Percentiles rank a stretch among this genome's conserved stretches.
Conservation (phyloP, 495 filamentous ascomycete genomes). For the Aspergillus affinis region DNA sequence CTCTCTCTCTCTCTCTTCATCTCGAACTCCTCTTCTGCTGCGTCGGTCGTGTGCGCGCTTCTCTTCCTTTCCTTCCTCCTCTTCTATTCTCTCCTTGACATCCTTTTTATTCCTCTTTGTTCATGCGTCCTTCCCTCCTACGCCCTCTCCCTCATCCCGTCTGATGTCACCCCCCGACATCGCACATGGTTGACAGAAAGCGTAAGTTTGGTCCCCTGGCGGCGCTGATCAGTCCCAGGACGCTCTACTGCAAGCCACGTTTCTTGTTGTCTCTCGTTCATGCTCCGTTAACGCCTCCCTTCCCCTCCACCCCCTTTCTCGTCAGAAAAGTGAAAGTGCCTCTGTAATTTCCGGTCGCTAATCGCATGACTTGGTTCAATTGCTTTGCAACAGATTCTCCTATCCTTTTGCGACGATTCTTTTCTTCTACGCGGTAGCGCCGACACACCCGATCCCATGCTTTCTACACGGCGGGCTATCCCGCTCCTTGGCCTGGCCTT, state of each 20-base stretch:
- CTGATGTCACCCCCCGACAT: not conserved
- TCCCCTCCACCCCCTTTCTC: not conserved
- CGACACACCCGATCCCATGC: conserved; percentile 28
- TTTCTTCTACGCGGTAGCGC: not conserved
- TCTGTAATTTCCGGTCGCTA: not conserved
- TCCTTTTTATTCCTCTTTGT: not conserved
- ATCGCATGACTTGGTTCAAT: not conserved
- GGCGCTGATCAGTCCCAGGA: not conserved
- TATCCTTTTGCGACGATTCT: not conserved
- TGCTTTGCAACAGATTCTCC: conserved; percentile 1
- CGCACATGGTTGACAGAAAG: not conserved
- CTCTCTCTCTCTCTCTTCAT: not conserved
- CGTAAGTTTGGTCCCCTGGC: not conserved
- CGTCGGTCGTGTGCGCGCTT: not conserved
- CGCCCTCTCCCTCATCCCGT: not conserved
- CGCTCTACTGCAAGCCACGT: not conserved
- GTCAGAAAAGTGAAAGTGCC: not conserved
- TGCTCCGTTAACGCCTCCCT: not conserved
- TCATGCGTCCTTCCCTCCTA: not conserved
- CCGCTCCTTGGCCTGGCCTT: conserved; percentile 41
- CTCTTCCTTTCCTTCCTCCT: conserved; percentile 1
- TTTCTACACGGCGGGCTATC: conserved; percentile 37
- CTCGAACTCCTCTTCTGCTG: not conserved
- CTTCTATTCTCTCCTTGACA: not conserved
- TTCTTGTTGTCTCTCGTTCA: not conserved